phyloP scores from a whole-genome alignment of 2,329 filamentous ascomycete genomes.

The Aureobasidium sp. region DNA sequence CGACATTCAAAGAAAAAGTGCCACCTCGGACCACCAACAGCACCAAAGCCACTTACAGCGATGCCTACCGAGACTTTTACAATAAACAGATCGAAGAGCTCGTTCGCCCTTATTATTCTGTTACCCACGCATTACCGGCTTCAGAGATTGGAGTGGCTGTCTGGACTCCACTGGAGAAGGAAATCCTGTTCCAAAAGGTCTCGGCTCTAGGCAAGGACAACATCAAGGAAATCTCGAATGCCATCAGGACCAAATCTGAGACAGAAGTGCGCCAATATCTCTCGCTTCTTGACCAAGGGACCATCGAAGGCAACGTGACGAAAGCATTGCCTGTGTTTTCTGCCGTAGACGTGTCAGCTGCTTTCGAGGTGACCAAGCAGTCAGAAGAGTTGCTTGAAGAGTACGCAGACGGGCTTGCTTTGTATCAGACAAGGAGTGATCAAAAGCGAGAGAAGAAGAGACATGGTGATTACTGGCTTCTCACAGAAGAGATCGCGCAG shows the following conservation, averaged over 20 bases:
- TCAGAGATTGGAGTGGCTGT: constrained; percentile 58
- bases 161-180: constrained; percentile 68
- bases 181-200: constrained; percentile 57
- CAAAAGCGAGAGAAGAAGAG: constrained; percentile 48
- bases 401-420: constrained; percentile 56
- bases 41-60: background rate
- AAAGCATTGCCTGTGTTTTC: constrained; percentile 30
- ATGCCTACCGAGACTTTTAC: constrained; percentile 38
- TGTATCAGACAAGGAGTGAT: constrained; percentile 56
- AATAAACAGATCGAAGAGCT: constrained; percentile 50
- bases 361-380: constrained; percentile 59
- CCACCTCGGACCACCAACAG: background rate
- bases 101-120: background rate
- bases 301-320: constrained; percentile 29
- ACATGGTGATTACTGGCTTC: constrained; percentile 59
- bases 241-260: constrained; percentile 62
- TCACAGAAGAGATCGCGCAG: constrained; percentile 37
- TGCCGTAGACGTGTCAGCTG: constrained; percentile 56
- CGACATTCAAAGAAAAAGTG: background rate
- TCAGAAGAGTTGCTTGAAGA: constrained; percentile 59
- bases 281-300: constrained; percentile 46
- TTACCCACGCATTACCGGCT: constrained; percentile 20
- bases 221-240: constrained; percentile 50
- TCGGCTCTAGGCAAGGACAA: constrained; percentile 56
- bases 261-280: constrained; percentile 67